Evolutionary conservation across 2,329 filamentous ascomycete species (phyloP), one percentile per base, ranked within the genome.

Genomic region (Truncatella angustata): DNA sequence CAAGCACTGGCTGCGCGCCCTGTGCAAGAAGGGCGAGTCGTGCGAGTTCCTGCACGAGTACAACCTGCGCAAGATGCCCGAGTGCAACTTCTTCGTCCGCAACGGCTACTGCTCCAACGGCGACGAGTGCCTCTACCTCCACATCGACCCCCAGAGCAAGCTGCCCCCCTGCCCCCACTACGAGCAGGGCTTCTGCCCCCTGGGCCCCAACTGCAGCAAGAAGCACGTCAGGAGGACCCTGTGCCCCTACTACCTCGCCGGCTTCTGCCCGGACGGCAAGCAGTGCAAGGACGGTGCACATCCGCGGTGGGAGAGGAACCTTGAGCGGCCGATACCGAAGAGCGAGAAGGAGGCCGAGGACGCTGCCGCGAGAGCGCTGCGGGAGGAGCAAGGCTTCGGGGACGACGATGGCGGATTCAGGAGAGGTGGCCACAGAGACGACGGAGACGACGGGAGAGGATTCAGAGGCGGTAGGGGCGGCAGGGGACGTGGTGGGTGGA

Each of bases 41-140:
- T 99, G 94, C 84, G 94, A 99, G 76, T 99, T 97, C 65, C 79
- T 97, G 45, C 94, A 99, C 79, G 94, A 97, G 73, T 99, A 97
- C 78, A 97, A 99, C 73, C 82, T 99, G 61, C 86, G 94, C 58
- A 92, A 94, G 71, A 97, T 97, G 91, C 92, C 94, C 57, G 94
- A 97, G 75, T 99, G 94, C 75, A 96, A 96, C 66, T 96, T 96
- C 72, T 97, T 93, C 73, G 86, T 91, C 53, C 84, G 91, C 55
- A 96, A 94, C 66, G 91, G 91, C 51, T 97, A 95, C 70, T 99
- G 94, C 74, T 90, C 89, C 57, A 96, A 97, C 73, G 94, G 93
- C 60, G 93, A 97, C 70, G 94, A 99, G 73, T 99, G 94, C 66
- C 78, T 96, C 4, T 96, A 96, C 69, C 84, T 96, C 43, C 91